Evolutionary conservation across 2,329 filamentous ascomycete species (phyloP).

Genomic region (Xylariaceae sp.): DNA sequence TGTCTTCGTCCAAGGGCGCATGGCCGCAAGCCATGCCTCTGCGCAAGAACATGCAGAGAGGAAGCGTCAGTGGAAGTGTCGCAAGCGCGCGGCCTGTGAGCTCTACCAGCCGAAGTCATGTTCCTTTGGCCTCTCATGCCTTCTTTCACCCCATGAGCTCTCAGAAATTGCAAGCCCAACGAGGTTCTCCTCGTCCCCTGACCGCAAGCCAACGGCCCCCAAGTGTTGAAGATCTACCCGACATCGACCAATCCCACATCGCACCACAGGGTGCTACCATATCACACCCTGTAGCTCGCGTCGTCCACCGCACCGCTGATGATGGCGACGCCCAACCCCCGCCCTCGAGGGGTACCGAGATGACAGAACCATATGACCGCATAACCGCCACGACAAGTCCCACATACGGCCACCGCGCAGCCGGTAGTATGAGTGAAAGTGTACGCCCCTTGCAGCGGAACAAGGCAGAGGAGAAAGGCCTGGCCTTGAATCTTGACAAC

Average conservation of each 20-base stretch:
- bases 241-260: slow-evolving; percentile 40
- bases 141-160: slow-evolving; percentile 98
- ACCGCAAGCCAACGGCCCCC: slow-evolving; percentile 36
- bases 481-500: slow-evolving; percentile 56
- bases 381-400: slow-evolving; percentile 72
- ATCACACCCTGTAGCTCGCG: slow-evolving; percentile 26
- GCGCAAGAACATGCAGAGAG: slow-evolving; percentile 45
- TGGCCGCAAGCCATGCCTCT: slow-evolving; percentile 55
- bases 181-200: slow-evolving; percentile 52
- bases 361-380: slow-evolving; percentile 69
- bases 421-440: slow-evolving; percentile 69
- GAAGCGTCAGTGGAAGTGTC: slow-evolving; percentile 37
- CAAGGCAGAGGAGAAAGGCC: slow-evolving; percentile 37
- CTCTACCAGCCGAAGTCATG: slow-evolving; percentile 76
- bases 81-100: slow-evolving; percentile 54
- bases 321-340: slow-evolving; percentile 56
- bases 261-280: slow-evolving; percentile 57
- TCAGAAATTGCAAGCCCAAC: slow-evolving; percentile 86
- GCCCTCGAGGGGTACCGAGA: slow-evolving; percentile 74
- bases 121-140: slow-evolving; percentile 81
- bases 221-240: slow-evolving; percentile 23
- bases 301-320: slow-evolving; percentile 29
- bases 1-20: slow-evolving; percentile 44
- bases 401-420: slow-evolving; percentile 51
- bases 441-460: slow-evolving; percentile 66